Evolutionary conservation across 1,139 yeast genomes (phyloP), one percentile per base, ranked within the genome.

Genomic region (Petasospora fabianii): DNA sequence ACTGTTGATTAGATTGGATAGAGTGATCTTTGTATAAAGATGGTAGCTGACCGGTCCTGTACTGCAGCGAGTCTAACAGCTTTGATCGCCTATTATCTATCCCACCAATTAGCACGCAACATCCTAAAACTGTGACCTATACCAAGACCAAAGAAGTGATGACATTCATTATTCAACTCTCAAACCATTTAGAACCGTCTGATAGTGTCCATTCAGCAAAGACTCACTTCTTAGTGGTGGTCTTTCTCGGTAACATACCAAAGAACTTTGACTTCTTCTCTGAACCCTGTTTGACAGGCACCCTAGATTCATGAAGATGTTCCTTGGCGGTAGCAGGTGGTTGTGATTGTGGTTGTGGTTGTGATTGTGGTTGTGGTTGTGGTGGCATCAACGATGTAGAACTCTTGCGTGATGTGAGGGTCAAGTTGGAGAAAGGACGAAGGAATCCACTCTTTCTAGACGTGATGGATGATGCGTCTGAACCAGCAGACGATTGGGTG

Each of bases 391-490:
- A 22, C 12, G 26, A 11, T 20, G 24, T 18, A 5, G 34, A 31
- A 16, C 19, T 24, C 27, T 31, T 31, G 21, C 34, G 34, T 11
- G 6, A 3, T 12, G 34, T 8, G 5, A 24, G 15, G 15, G 15
- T 31, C 24, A 31, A n/a, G 18, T 17, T 31, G 16, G 34, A 31
- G 27, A 31, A 19, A 12, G 34, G 12, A 14, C 19, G 21, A 15
- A 31, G 24, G 34, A 31, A 31, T 3, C 34, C 24, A 16, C 27
- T 31, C 34, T 31, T 31, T 4, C 34, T 19, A 8, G 34, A 31
- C 10, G 24, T 11, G 27, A 31, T 22, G 10, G 34, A 31, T 5
- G 27, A 22, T 11, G 27, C 5, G 10, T 31, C 34, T 3, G 34
- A 31, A 5, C 17, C 16, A 12, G 31, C 18, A 6, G 31, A 15